Evolutionary conservation across 2,329 filamentous ascomycete species (phyloP).

Genomic region (Cordyceps farinosa): DNA sequence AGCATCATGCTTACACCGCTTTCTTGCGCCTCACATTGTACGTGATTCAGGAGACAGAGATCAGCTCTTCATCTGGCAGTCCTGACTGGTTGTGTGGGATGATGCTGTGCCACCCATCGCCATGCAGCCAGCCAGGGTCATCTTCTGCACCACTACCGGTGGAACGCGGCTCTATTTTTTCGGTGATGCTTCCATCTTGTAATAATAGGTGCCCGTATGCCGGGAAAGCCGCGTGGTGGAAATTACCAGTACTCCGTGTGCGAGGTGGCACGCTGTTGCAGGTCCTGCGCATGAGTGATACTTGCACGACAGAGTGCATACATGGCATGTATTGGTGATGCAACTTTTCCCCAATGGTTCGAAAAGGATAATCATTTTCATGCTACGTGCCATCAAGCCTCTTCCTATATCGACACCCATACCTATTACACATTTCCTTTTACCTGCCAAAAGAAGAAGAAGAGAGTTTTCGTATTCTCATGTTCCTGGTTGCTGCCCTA

Average conservation of each 20-base stretch:
- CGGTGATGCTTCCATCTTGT: background rate
- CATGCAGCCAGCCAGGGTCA: background rate
- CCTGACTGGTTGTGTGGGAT: background rate
- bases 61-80: background rate
- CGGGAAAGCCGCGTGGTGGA: background rate
- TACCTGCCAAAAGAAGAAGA: background rate
- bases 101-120: background rate
- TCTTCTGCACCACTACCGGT: background rate
- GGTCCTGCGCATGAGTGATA: background rate
- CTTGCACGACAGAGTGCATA: background rate
- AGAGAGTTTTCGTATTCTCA: too few relatives aligned
- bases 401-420: background rate
- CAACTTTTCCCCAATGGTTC: background rate
- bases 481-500: background rate
- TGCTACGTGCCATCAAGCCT: background rate
- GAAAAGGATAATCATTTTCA: background rate
- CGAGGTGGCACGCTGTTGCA: background rate
- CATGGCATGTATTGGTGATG: background rate
- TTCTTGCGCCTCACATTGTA: background rate
- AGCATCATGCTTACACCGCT: background rate
- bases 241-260: background rate
- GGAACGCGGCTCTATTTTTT: background rate
- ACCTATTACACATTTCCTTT: too few relatives aligned
- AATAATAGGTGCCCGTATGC: background rate
- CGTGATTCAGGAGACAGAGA: background rate